phyloP scores from a whole-genome alignment of 148 eudicot genomes.

The Rhododendron molle region DNA sequence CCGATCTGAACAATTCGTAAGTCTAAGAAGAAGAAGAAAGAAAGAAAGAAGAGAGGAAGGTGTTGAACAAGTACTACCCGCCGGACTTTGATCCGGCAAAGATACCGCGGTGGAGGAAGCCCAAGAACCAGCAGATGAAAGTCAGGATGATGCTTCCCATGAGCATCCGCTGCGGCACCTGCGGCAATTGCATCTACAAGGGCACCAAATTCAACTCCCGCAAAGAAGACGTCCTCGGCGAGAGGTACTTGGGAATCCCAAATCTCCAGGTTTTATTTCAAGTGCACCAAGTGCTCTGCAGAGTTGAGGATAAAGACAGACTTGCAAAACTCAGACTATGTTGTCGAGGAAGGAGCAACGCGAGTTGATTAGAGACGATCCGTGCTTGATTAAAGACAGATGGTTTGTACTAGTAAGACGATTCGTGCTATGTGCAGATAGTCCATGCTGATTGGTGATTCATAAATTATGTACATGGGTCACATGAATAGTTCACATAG shows the following conservation, averaged over 20 bases:
- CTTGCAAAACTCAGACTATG: slow-evolving; percentile 78
- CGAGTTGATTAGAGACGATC: too few relatives aligned
- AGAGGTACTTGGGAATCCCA: slow-evolving; percentile 86
- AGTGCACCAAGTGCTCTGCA: slow-evolving; percentile 83
- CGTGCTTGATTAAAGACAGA: slow-evolving; percentile 35
- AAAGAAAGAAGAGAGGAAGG: too few relatives aligned
- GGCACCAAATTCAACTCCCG: too few relatives aligned
- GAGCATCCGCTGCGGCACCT: slow-evolving; percentile 75
- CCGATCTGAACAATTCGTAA: too few relatives aligned
- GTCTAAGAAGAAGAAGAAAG: too few relatives aligned
- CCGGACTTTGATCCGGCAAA: too few relatives aligned
- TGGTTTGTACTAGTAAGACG: neutral
- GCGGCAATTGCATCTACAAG: slow-evolving; percentile 58
- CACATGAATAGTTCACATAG: too few relatives aligned
- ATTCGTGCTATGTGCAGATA: too few relatives aligned
- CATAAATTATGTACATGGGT: too few relatives aligned
- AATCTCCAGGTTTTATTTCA: slow-evolving; percentile 80
- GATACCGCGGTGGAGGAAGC: slow-evolving; percentile 63
- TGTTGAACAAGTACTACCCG: too few relatives aligned
- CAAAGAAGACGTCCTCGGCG: slow-evolving; percentile 60
- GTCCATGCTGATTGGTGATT: too few relatives aligned
- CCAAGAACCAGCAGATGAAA: slow-evolving; percentile 71
- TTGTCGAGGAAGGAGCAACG: too few relatives aligned
- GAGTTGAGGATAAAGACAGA: slow-evolving; percentile 82
- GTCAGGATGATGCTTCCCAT: slow-evolving; percentile 92